Evolutionary conservation across 305 asterid genomes (phyloP), one percentile per base, ranked within the genome.

Genomic region (Ilex paraguariensis): DNA sequence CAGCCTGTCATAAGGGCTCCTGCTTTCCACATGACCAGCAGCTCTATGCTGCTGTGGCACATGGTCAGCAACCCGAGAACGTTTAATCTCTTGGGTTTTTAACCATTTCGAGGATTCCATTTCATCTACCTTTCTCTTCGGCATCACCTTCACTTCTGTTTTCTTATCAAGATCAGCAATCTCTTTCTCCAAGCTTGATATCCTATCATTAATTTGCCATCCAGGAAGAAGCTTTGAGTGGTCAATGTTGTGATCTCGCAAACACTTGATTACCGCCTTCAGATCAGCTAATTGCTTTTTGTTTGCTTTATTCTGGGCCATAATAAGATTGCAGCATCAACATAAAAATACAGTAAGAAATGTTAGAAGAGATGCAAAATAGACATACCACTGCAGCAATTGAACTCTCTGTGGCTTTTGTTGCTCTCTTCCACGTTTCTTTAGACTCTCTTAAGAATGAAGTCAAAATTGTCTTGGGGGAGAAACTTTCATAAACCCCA

Each of bases 201-300:
- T 83, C 66, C 71, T 79, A 54, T 82, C 85, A 16, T 66, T 71
- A 65, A 91, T 73, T 78, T 91, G 85, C 92, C 94, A 88, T 53
- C 87, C 95, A 0, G 97, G 77, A 66, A 91, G 80, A 58, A 86
- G 66, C 69, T 80, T 71, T 45, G 84, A 55, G 13, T 80, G 73
- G 66, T 91, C 90, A 57, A 88, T 68, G 6, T 63, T 75, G 68
- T 91, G 95, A 65, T 80, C 70, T 73, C 66, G 81, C 78, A 85
- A 70, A 71, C 92, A 83, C 73, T 69, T 70, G 64, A 67, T 56
- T 31, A 88, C 68, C 31, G 95, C 78, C 71, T 57, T 82, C 59
- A 88, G 70, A 52, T 79, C 73, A 60, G 69, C 51, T 68, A 88
- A 70, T 13, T 84, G 86, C 70, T 72, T 81, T 84, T 57, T 83